Evolutionary conservation across 1,284 basidiomycete genomes (phyloP).

Genomic region (Takashimella koratensis): DNA sequence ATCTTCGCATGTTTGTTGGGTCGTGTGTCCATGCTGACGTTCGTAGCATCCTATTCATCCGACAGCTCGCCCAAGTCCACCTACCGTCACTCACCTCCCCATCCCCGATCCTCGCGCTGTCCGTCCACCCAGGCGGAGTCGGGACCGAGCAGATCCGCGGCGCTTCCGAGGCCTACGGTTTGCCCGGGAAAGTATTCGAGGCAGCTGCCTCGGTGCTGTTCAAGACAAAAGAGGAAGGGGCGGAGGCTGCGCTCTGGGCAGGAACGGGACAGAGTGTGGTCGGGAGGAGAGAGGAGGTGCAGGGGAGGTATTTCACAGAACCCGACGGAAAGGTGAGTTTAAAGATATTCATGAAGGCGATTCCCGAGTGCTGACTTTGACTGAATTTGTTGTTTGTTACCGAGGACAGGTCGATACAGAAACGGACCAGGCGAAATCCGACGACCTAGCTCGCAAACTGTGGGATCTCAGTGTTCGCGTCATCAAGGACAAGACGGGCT

Average conservation of each 20-base stretch:
- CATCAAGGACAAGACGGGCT: too few species aligned
- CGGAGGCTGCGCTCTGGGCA: conserved; percentile 41
- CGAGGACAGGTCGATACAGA: too few species aligned
- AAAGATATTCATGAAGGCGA: too few species aligned
- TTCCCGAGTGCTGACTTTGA: too few species aligned
- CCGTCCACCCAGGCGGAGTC: conserved; percentile 44
- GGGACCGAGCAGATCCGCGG: conserved; percentile 39
- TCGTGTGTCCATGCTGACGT: neutral
- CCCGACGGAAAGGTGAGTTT: too few species aligned
- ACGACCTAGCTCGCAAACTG: too few species aligned
- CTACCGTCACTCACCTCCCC: conserved; percentile 25
- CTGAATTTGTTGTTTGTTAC: too few species aligned
- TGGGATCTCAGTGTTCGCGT: too few species aligned
- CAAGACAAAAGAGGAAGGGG: conserved; percentile 42
- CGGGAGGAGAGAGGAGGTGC: conserved; percentile 26
- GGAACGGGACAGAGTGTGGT: conserved; percentile 18
- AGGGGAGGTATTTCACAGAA: too few species aligned
- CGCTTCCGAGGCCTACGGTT: conserved; percentile 36
- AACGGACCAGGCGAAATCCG: too few species aligned
- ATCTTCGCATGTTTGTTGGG: neutral
- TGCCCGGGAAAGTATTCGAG: conserved; percentile 30
- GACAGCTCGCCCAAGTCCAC: conserved; percentile 29
- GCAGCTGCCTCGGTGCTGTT: conserved; percentile 28
- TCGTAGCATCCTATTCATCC: conserved; percentile 35
- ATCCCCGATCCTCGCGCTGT: conserved; percentile 31